A percentile compares a stretch with the other conserved stretches of the same genome.
phyloP scores from a whole-genome alignment of 2,329 filamentous ascomycete species.

The Fusarium tuaranense region DNA sequence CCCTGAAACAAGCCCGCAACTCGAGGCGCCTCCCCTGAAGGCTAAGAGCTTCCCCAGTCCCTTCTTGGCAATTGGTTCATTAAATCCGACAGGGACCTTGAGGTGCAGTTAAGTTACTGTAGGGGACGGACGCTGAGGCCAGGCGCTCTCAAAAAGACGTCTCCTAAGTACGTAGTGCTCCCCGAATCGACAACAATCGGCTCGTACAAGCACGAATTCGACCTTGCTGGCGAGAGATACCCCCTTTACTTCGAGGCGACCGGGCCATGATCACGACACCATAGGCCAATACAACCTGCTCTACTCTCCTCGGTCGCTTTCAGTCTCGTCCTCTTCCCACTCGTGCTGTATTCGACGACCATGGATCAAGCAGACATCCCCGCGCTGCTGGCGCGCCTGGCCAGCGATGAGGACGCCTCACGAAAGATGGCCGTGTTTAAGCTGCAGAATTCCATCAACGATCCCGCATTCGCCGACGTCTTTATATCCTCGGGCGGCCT shows the following conservation, averaged over 20 bases:
- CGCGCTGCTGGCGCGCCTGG: conserved; percentile 71
- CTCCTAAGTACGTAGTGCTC: conserved; percentile 19
- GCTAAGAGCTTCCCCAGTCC: conserved; percentile 32
- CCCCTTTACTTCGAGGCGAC: background rate
- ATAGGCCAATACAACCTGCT: conserved; percentile 11
- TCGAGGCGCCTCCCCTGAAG: conserved; percentile 28
- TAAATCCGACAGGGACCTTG: conserved; percentile 36
- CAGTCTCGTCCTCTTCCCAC: conserved; percentile 8
- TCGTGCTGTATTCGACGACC: conserved; percentile 43
- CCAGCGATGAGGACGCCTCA: conserved; percentile 84
- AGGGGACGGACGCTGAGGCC: conserved; percentile 21
- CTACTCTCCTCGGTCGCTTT: conserved; percentile 7
- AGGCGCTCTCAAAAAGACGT: conserved; percentile 13
- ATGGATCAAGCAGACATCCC: conserved; percentile 77
- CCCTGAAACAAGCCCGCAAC: conserved; percentile 19
- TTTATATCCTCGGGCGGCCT: conserved; percentile 94
- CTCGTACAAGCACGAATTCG: conserved; percentile 6
- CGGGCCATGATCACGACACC: conserved; percentile 33
- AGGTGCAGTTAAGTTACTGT: background rate
- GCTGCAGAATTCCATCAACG: conserved; percentile 93
- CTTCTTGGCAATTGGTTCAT: conserved; percentile 28
- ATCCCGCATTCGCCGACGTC: conserved; percentile 95
- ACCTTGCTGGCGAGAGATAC: background rate
- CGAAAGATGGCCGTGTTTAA: conserved; percentile 99
- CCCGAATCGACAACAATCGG: conserved; percentile 6